Evolutionary conservation across 768 basidiomycete genomes (phyloP), one percentile per base, ranked within the genome.

Genomic region (Candolleomyces eurysporus): DNA sequence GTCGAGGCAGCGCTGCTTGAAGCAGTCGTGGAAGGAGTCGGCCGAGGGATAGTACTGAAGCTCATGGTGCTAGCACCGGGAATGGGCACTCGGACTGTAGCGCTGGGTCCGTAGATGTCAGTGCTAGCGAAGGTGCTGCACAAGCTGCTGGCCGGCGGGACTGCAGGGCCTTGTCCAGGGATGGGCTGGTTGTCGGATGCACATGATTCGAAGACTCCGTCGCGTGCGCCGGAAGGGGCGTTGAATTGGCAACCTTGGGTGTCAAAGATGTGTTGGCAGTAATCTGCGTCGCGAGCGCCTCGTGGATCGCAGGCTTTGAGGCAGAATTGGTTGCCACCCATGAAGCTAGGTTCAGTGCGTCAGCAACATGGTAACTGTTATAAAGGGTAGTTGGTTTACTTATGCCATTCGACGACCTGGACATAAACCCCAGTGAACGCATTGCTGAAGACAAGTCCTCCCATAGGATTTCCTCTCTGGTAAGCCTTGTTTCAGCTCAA

Each of bases 201-300:
- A 32, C 60, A 61, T 2, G 60, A 61, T 21, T 82, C 80, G 69
- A 86, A 90, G 0, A 73, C 72, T 30, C 79, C 80, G 42, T 83
- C 71, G 57, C 76, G 68, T 46, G 85, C 84, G n/a, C 73, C 68
- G 66, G 79, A 81, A 9, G 87, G 87, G 31, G 80, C 85, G 67
- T 88, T 89, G 75, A 83, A 87, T 4, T 56, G 62, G 57, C 84
- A 82, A 6, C 88, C 88, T 40, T 87, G 82, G 56, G 84, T 85
- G 67, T 88, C 86, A 58, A 77, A 85, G 61, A 82, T 80, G 76
- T 90, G 84, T 68, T 86, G 76, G 73, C 87, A 89, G 66, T 72
- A 78, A 32, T 72, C 71, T 10, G 69, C 71, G 0, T 79, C 76
- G 63, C 81, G 78, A 31, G 76, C 66, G 4, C 77, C 78, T 3